phyloP scores from a whole-genome alignment of 2,329 filamentous ascomycete species.

The Anthostomella pinea region DNA sequence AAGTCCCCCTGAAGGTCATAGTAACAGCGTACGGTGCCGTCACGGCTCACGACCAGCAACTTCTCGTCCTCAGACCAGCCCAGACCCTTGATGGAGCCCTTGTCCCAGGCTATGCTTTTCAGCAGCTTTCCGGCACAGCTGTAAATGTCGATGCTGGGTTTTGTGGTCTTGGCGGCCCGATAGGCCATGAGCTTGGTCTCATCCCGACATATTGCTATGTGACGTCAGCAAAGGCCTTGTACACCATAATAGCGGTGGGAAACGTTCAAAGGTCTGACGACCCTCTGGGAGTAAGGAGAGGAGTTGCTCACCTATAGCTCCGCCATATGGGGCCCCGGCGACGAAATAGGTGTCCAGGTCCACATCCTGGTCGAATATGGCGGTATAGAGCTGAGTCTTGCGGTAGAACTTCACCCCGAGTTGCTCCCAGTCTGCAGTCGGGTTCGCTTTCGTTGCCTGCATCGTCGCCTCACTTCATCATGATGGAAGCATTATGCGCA shows the following conservation, averaged over 20 bases:
- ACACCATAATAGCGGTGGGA: too few relatives aligned
- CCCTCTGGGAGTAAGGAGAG: constrained; percentile 4
- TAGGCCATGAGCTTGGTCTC: constrained; percentile 80
- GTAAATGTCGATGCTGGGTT: constrained; percentile 90
- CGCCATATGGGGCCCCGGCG: constrained; percentile 87
- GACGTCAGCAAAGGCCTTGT: constrained; percentile 25
- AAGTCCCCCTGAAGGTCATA: constrained; percentile 93
- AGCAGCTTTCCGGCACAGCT: constrained; percentile 89
- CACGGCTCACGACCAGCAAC: constrained; percentile 80
- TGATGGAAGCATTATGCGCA: too few relatives aligned
- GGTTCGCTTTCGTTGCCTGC: constrained; percentile 57
- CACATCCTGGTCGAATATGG: constrained; percentile 86
- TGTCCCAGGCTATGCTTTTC: constrained; percentile 85
- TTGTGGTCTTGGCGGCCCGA: constrained; percentile 66
- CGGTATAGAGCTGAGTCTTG: constrained; percentile 89
- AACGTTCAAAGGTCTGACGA: background rate
- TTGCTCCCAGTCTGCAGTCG: constrained; percentile 90
- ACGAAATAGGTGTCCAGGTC: constrained; percentile 95
- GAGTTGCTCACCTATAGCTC: constrained; percentile 73
- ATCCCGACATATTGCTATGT: constrained; percentile 81
- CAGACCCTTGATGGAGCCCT: constrained; percentile 79
- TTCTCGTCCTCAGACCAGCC: constrained; percentile 97
- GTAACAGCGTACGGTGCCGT: constrained; percentile 88
- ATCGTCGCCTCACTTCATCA: constrained; percentile 39
- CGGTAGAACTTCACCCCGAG: constrained; percentile 94